These are phyloP conservation scores for Casaregolazyma lundiana DNA, from an alignment of 1,139 yeast genomes.

Conservation along the genomic window DNA sequence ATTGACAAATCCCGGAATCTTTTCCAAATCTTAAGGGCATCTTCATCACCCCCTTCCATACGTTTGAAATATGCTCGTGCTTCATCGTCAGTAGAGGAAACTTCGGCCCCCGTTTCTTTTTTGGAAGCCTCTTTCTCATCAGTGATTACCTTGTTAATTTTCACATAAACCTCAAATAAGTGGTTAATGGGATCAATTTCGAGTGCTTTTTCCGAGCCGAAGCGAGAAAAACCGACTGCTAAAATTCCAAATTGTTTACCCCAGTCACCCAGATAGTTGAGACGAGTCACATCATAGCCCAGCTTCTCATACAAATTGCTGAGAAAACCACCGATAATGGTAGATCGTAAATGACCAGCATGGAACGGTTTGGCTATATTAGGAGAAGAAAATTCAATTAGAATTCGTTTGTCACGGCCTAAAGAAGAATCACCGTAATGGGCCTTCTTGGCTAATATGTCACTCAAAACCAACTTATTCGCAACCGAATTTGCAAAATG, in stretches of 20 bases:
- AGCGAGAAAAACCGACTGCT: conserved; percentile 86
- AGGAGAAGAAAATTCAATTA: conserved; percentile 94
- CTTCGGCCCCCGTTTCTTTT: conserved; percentile 27
- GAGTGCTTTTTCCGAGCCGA: conserved; percentile 74
- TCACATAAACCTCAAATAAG: conserved; percentile 89
- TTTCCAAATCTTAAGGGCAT: conserved; percentile 75
- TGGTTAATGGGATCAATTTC: conserved; percentile 85
- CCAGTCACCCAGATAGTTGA: conserved; percentile 98
- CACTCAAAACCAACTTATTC: conserved; percentile 65
- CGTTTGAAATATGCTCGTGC: conserved; percentile 85
- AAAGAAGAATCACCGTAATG: conserved; percentile 69
- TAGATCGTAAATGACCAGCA: conserved; percentile 97
- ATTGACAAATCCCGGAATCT: conserved; percentile 88
- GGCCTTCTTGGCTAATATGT: conserved; percentile 54
- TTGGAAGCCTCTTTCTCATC: conserved; percentile 65
- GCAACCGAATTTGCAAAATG: conserved; percentile 66
- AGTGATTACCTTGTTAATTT: conserved; percentile 72
- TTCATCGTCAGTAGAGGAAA: conserved; percentile 61
- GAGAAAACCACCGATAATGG: conserved; percentile 97
- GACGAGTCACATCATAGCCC: conserved; percentile 86
- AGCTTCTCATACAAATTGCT: conserved; percentile 82
- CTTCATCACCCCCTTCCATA: conserved; percentile 93
- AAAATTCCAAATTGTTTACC: conserved; percentile 97
- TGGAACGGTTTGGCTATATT: conserved; percentile 99
- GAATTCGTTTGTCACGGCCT: conserved; percentile 66